Conservation (phyloP, 345 rosid species). For the Rhizophora mangle region DNA sequence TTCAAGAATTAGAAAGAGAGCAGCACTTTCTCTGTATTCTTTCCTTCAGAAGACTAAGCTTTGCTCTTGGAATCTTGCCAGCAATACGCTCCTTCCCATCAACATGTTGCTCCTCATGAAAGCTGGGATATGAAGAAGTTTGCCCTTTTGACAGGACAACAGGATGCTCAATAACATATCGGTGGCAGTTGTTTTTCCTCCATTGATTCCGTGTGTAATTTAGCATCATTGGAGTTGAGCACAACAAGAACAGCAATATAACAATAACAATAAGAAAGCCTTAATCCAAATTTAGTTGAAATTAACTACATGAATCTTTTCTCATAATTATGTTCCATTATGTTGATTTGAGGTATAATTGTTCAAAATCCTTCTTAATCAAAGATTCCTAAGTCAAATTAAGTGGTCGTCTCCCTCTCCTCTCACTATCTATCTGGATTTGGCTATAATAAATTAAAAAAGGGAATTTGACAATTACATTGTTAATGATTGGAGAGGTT, state of each 20-base stretch:
- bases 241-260: constrained; percentile 1
- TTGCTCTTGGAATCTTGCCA: constrained; percentile 29
- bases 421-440: too few relatives aligned
- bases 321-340: too few relatives aligned
- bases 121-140: constrained; percentile 85
- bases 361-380: too few relatives aligned
- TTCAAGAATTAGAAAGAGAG: background rate
- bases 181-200: constrained; percentile 27
- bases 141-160: constrained; percentile 48
- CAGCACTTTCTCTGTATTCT: background rate
- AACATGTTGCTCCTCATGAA: constrained; percentile 76
- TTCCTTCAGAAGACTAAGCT: background rate
- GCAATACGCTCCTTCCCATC: constrained; percentile 68
- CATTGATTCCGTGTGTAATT: constrained; percentile 31
- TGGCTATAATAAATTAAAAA: too few relatives aligned
- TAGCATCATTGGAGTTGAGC: constrained; percentile 26
- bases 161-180: constrained; percentile 30
- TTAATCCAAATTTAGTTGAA: too few relatives aligned
- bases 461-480: too few relatives aligned
- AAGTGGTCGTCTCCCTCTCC: too few relatives aligned
- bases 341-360: too few relatives aligned
- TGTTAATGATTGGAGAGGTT: too few relatives aligned
- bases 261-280: too few relatives aligned
- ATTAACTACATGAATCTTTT: too few relatives aligned
- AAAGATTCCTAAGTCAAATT: too few relatives aligned